These are phyloP conservation scores for Trichopus zeylanicus DNA, from an alignment of 116 monocot genomes.

Conservation along the genomic window DNA sequence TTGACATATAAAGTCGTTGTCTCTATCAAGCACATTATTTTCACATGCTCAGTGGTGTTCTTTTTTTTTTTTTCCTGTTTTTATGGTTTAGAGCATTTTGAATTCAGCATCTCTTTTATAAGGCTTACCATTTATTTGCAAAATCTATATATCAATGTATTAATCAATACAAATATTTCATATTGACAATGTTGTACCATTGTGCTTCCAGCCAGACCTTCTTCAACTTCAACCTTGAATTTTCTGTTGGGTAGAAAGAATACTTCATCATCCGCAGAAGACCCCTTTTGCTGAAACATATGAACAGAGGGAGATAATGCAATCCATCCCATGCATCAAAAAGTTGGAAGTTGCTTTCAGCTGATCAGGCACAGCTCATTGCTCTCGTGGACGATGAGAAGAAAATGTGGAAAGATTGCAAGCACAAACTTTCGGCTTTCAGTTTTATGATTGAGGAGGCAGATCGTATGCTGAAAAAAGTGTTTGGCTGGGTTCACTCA, in stretches of 20 bases:
- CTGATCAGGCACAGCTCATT: constrained; percentile 21
- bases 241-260: constrained; percentile 6
- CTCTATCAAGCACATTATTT: too few species aligned
- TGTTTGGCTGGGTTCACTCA: constrained; percentile 78
- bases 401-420: constrained; percentile 56
- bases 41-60: too few species aligned
- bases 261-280: neutral
- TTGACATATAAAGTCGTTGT: too few species aligned
- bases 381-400: constrained; percentile 32
- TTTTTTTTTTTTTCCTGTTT: too few species aligned
- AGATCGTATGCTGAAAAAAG: constrained; percentile 64
- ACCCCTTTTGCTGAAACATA: neutral
- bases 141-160: too few species aligned
- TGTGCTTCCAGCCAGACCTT: too few species aligned
- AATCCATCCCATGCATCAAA: constrained; percentile 1
- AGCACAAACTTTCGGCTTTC: constrained; percentile 33
- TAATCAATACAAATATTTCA: too few species aligned
- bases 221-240: too few species aligned
- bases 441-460: constrained; percentile 53
- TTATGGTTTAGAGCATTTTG: too few species aligned
- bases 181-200: too few species aligned
- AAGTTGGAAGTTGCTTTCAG: constrained; percentile 21
- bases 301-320: neutral
- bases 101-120: too few species aligned
- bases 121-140: too few species aligned